Evolutionary conservation across 352 stramenopile species (phyloP), one percentile per base, ranked within the genome.

Genomic region (Globisporangium cederbergense): DNA sequence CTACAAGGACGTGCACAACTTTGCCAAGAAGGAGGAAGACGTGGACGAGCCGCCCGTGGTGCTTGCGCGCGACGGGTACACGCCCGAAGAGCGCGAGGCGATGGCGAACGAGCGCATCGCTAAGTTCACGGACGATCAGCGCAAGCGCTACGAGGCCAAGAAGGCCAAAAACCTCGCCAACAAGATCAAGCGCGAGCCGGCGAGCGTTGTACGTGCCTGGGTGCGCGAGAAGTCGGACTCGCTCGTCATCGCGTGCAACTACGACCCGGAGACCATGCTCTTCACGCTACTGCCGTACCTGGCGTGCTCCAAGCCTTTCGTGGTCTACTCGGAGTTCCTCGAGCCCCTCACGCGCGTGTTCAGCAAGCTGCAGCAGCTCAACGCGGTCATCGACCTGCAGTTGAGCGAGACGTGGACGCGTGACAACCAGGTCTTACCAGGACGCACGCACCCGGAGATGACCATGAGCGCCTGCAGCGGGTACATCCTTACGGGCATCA

Each of bases 391-490:
- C 53, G 96, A 98, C 59, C 68, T 99, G 30, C 92, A 97, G 60
- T 68, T 99, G 20, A 98, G 88, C 50, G 94, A 98, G 70, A 98
- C 92, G 13, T 99, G 94, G 93, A 97, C 95, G 55, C 89, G 96
- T 38, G 94, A 98, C 72, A 97, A 98, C 76, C 95, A 99, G 75
- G 88, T 95, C 16, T 61, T 98, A 20, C 91, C 93, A 6, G 91
- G 92, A 16, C 83, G 95, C 14, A 99, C 95, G 34, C 96, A 98
- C 77, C 96, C 96, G 0, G 89, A 94, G 62, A 99, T 98, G 96
- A 98, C 85, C 66, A 99, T 99, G 92, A 97, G 86, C 69, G 95
- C 96, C 56, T 97, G 91, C 75, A 97, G 95, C 51, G 95, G 96
- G 16, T 99, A 98, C 68, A 74, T 99, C 36, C 75, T 99, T 18